Conservation (phyloP, 192 early-diverging fungal species). For the Geosiphon pyriformis region DNA sequence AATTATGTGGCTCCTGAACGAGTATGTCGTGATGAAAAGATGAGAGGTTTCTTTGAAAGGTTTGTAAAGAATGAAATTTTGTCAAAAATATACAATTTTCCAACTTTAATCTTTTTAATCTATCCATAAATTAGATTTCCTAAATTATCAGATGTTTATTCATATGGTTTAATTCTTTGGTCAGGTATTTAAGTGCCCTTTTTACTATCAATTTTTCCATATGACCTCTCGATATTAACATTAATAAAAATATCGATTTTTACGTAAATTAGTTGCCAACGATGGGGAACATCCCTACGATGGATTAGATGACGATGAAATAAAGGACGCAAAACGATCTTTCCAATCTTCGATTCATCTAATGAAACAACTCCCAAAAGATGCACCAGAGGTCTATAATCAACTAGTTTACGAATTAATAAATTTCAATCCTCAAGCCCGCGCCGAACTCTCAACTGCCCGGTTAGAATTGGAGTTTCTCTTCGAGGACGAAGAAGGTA, state of each 20-base stretch:
- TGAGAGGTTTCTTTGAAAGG: slow-evolving; percentile 16
- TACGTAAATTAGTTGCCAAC: slow-evolving; percentile 7
- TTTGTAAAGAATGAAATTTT: no score
- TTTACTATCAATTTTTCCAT: neutral
- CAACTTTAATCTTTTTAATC: no score
- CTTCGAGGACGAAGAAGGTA: slow-evolving; percentile 13
- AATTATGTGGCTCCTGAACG: slow-evolving; percentile 23
- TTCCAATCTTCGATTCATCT: neutral
- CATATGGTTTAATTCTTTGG: slow-evolving; percentile 19
- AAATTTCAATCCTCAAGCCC: slow-evolving; percentile 1
- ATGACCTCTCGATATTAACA: neutral
- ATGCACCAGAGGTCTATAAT: neutral
- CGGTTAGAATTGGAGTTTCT: slow-evolving; percentile 15
- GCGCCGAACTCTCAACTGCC: slow-evolving; percentile 1
- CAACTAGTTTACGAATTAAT: slow-evolving; percentile 13
- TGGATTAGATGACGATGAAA: slow-evolving; percentile 10
- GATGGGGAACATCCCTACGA: slow-evolving; percentile 19
- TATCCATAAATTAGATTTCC: slow-evolving; percentile 12
- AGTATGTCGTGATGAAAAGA: slow-evolving; percentile 5
- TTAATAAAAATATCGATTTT: neutral
- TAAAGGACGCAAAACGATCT: slow-evolving; percentile 13
- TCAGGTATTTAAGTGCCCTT: slow-evolving; percentile 1
- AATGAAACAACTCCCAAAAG: neutral
- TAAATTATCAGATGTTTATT: slow-evolving; percentile 21
- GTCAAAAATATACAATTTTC: no score